phyloP scores from a whole-genome alignment of 768 basidiomycete genomes.

The Russula virescens region DNA sequence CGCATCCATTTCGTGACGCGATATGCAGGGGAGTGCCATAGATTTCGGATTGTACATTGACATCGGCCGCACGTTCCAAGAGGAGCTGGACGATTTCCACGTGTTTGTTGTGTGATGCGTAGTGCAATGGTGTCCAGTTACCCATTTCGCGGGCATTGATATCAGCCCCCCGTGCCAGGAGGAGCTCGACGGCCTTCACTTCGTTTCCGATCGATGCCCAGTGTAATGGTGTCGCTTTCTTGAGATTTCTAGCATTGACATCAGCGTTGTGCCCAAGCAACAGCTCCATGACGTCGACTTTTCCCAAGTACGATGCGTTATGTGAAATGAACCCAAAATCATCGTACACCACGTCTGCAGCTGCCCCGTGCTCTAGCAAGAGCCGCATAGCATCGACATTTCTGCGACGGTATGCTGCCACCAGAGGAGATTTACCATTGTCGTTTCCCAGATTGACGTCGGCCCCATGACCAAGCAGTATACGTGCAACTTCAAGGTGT shows the following conservation, averaged over 20 bases:
- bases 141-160: neutral
- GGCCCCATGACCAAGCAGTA: neutral
- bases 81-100: neutral
- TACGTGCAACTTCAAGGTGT: neutral
- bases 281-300: neutral
- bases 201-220: neutral
- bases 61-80: neutral
- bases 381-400: neutral
- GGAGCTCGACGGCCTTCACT: neutral
- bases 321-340: neutral
- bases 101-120: neutral
- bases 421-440: neutral
- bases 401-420: too few relatives aligned
- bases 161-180: neutral
- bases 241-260: neutral
- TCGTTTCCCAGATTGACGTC: neutral
- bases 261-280: neutral
- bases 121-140: neutral
- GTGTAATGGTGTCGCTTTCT: neutral
- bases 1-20: neutral
- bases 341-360: neutral
- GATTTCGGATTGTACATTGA: neutral
- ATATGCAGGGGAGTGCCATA: too few relatives aligned
- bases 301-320: neutral
- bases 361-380: neutral